Percentiles rank a stretch among this genome's conserved stretches.
phyloP scores from a whole-genome alignment of 805 yeast species.

The Clavispora asparagi region DNA sequence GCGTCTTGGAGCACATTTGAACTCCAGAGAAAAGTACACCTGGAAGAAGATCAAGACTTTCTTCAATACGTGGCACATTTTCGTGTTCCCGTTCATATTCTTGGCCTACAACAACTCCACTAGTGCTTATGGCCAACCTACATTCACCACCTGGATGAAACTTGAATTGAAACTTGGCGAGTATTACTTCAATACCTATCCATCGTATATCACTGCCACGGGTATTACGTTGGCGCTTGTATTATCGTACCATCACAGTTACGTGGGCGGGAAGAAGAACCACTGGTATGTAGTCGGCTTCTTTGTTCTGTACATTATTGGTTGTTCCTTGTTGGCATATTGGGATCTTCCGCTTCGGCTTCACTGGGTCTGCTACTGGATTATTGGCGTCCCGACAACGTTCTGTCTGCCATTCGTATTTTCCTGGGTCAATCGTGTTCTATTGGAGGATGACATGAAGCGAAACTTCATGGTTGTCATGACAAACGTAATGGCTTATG shows the following conservation, averaged over 20 bases:
- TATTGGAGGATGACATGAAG: slow-evolving; percentile 36
- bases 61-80: slow-evolving; percentile 47
- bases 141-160: slow-evolving; percentile 44
- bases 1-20: slow-evolving; percentile 30
- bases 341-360: slow-evolving; percentile 47
- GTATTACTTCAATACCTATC: slow-evolving; percentile 35
- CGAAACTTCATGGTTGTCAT: slow-evolving; percentile 29
- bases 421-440: slow-evolving; percentile 49
- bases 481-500: slow-evolving; percentile 36
- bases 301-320: slow-evolving; percentile 36
- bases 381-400: slow-evolving; percentile 42
- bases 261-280: slow-evolving; percentile 27
- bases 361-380: slow-evolving; percentile 47
- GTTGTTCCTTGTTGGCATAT: slow-evolving; percentile 37
- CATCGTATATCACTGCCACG: slow-evolving; percentile 33
- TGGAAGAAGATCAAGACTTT: slow-evolving; percentile 34
- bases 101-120: slow-evolving; percentile 33
- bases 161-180: slow-evolving; percentile 26
- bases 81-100: slow-evolving; percentile 38
- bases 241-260: slow-evolving; percentile 34
- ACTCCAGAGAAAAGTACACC: slow-evolving; percentile 37
- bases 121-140: slow-evolving; percentile 33
- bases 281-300: slow-evolving; percentile 31
- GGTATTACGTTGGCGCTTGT: slow-evolving; percentile 34
- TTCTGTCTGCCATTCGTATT: slow-evolving; percentile 55